These are phyloP conservation scores for Fragaria vesca DNA, from an alignment of 306 rosid species.

Conservation along the genomic window DNA sequence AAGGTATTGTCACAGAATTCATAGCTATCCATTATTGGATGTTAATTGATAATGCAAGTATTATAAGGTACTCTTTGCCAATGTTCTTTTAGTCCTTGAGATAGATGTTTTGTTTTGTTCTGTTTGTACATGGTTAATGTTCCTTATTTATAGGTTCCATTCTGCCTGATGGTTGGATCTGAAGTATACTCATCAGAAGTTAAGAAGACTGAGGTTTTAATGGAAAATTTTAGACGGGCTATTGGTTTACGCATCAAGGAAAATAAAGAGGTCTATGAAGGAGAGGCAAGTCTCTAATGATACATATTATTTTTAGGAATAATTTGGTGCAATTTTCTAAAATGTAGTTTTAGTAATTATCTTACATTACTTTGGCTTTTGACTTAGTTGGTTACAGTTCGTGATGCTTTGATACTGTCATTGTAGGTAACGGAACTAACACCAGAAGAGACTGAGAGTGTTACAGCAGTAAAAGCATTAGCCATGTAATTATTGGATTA, in stretches of 20 bases:
- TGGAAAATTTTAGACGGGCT: conserved; percentile 89
- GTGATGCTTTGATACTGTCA: conserved; percentile 24
- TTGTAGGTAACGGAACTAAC: conserved; percentile 86
- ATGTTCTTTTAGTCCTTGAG: no score
- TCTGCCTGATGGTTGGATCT: conserved; percentile 98
- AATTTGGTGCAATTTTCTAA: neutral
- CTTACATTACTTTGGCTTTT: neutral
- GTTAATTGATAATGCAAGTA: neutral
- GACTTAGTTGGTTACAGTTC: conserved; percentile 20
- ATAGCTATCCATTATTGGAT: no score
- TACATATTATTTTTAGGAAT: neutral
- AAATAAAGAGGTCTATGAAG: conserved; percentile 93
- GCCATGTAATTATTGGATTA: conserved; percentile 92
- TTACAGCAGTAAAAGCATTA: conserved; percentile 96
- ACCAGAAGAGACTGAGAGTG: conserved; percentile 90
- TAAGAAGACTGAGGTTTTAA: conserved; percentile 93
- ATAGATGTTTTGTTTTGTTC: neutral
- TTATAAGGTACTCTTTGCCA: neutral
- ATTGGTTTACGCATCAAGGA: conserved; percentile 93
- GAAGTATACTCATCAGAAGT: conserved; percentile 96
- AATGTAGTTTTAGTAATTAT: no score
- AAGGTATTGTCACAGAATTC: conserved; percentile 44
- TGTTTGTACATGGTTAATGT: neutral
- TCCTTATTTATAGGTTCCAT: conserved; percentile 59
- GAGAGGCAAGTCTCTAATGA: conserved; percentile 64